phyloP scores from a whole-genome alignment of 306 rosid species.

The Dalbergia cochinchinensis region DNA sequence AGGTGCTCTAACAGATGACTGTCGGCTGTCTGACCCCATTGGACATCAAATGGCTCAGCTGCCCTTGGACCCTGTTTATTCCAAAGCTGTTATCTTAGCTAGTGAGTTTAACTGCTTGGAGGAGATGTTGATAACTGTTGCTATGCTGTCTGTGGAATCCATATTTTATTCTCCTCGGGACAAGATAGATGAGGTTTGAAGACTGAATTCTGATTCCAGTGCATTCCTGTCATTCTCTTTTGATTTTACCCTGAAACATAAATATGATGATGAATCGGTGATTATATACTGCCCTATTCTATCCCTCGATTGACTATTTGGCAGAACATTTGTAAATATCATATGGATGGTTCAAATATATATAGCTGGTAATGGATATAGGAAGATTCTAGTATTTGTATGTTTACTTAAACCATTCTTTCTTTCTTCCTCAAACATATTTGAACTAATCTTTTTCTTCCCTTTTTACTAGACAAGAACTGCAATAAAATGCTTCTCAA shows the following conservation, averaged over 20 bases:
- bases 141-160: slow-evolving; percentile 93
- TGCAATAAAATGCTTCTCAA: slow-evolving; percentile 78
- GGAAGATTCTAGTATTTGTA: slow-evolving; percentile 25
- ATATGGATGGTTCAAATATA: slow-evolving; percentile 29
- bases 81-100: slow-evolving; percentile 87
- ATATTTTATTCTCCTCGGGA: slow-evolving; percentile 85
- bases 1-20: slow-evolving; percentile 84
- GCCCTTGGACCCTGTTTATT: slow-evolving; percentile 85
- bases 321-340: slow-evolving; percentile 29
- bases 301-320: slow-evolving; percentile 20
- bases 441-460: slow-evolving; percentile 36
- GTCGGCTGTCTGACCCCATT: slow-evolving; percentile 83
- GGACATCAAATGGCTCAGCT: slow-evolving; percentile 89
- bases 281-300: slow-evolving; percentile 11
- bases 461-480: slow-evolving; percentile 67
- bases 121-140: slow-evolving; percentile 90
- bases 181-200: slow-evolving; percentile 75
- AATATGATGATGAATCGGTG: background rate
- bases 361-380: slow-evolving; percentile 9
- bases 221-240: slow-evolving; percentile 27
- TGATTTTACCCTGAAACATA: slow-evolving; percentile 30
- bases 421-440: background rate
- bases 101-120: slow-evolving; percentile 88
- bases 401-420: background rate
- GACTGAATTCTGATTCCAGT: slow-evolving; percentile 30